Base-by-base conservation (phyloP, 805 yeast genomes). In the Candida khao-thaluensis region DNA sequence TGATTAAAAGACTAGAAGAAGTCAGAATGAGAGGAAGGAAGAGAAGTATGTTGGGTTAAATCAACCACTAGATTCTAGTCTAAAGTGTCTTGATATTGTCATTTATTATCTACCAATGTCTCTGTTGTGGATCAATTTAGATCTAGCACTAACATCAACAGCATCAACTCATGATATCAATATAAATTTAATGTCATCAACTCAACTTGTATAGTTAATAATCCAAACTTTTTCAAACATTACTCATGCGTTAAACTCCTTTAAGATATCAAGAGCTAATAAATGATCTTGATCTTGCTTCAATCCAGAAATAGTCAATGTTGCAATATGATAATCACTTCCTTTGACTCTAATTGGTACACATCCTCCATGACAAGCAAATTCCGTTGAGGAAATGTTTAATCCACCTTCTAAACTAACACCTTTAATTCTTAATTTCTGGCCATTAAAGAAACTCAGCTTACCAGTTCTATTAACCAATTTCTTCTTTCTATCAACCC, bases 21-120 rank as follows among this genome's bases (percentile, higher is more conserved):
- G 98, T 91, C 1, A 71, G 98, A 53, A 60, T 84, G 66, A 78
- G 99, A 56, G 99, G 99, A 1, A 74, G 99, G 50, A 93, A 93
- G 74, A 77, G 99, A 61, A 84, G 95, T 42, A 87, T 91, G 96
- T 64, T 90, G 34, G 99, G 99, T 11, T 45, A 26, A 23, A 22
- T n/a, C n/a, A n/a, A n/a, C n/a, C n/a, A n/a, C n/a, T n/a, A n/a
- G n/a, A n/a, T n/a, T n/a, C n/a, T n/a, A n/a, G n/a, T n/a, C n/a
- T n/a, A n/a, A n/a, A n/a, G n/a, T n/a, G n/a, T n/a, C n/a, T n/a
- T n/a, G n/a, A n/a, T n/a, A n/a, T n/a, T n/a, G n/a, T n/a, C n/a
- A n/a, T n/a, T n/a, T n/a, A n/a, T n/a, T n/a, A n/a, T n/a, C n/a
- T n/a, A n/a, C n/a, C n/a, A n/a, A n/a, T n/a, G n/a, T n/a, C n/a